Evolutionary conservation across 148 eudicot genomes (phyloP), one percentile per base, ranked within the genome.

Genomic region (Limonium bicolor): DNA sequence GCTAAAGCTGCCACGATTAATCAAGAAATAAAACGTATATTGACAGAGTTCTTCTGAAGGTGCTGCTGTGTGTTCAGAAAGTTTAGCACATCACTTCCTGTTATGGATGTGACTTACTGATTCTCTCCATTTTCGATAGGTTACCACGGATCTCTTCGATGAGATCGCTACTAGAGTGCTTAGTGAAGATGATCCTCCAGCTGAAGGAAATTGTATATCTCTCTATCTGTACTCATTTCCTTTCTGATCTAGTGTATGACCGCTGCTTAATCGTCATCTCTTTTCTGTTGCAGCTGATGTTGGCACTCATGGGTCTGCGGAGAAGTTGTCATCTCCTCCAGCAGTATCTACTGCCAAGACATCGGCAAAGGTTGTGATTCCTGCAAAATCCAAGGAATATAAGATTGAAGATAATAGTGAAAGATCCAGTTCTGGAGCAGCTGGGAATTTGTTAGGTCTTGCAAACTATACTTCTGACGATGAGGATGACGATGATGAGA

Each of bases 21-120:
- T 57, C 85, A 73, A 69, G 95, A 90, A 70, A 90, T 90, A 70
- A 90, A 90, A 60, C 95, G 94, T 40, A 70, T 90, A 27, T 66
- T 90, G 49, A 90, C 99, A 20, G 95, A 68, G 95, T 90, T 68
- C 88, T 90, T 40, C 51, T 80, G 46, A 84, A 90, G 99, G 99
- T 85, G 42, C 50, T 42, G 57, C 43, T 48, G 47, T 29, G 42
- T 28, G 36, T 34, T n/a, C 4, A 18, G n/a, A n/a, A 12, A 36
- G 8, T 15, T 9, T 44, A 46, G 13, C 25, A 29, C 32, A 10
- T 28, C 36, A n/a, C 4, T 43, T 2, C 3, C 4, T 5, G 15
- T 36, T 43, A 17, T 2, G 33, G 55, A 16, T 37, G 24, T 3
- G 53, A 16, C 21, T 54, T 56, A 44, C 65, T 36, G 63, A 45